phyloP scores from a whole-genome alignment of 345 rosid genomes.

The Populus simonii region DNA sequence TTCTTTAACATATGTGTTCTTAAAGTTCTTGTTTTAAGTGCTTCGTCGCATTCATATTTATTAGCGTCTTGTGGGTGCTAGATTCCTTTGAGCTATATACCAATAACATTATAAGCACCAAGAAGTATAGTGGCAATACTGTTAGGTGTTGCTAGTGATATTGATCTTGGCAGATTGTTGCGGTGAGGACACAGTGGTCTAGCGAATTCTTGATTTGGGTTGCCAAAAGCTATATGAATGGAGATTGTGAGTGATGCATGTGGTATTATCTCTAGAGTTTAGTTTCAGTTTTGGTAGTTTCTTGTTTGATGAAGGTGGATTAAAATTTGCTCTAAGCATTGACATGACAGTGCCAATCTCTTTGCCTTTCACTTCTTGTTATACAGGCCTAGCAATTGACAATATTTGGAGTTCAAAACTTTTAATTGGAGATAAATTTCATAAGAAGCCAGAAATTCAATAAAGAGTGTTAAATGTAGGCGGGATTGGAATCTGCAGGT shows the following conservation, averaged over 20 bases:
- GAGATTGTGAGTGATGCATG: neutral
- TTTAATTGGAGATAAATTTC: neutral
- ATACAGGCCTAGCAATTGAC: neutral
- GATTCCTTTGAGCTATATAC: neutral
- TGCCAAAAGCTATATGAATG: neutral
- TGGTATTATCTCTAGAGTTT: too few relatives aligned
- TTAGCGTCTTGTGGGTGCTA: neutral
- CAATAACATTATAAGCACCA: neutral
- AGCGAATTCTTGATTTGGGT: neutral
- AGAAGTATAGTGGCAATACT: neutral
- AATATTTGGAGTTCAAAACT: neutral
- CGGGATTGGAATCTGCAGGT: neutral
- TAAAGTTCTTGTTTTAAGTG: too few relatives aligned
- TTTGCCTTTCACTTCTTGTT: neutral
- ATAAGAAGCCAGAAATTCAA: neutral
- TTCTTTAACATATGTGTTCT: too few relatives aligned
- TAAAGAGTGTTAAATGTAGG: neutral
- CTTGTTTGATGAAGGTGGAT: neutral
- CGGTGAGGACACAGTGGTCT: neutral
- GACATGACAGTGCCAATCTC: neutral
- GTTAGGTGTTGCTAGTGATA: too few relatives aligned
- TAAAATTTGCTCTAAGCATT: neutral
- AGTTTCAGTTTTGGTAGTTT: neutral
- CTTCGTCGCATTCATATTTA: neutral
- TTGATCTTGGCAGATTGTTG: neutral